Conservation (phyloP, 1,139 yeast genomes). For the Scheffersomyces lignicola region DNA sequence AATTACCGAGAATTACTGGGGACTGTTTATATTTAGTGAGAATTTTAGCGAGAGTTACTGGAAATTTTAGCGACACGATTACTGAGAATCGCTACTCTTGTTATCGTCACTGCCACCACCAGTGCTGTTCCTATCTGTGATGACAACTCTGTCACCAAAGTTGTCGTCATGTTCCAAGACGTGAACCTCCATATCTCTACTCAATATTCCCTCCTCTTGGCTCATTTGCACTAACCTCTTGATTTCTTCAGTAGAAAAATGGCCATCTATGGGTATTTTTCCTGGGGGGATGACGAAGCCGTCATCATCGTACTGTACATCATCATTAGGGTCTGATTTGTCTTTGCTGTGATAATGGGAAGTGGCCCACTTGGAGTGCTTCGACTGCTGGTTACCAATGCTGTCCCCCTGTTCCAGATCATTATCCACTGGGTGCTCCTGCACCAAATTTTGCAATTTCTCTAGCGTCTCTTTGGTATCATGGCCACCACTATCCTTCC, state of each 20-base stretch:
- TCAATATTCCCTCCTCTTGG: constrained; percentile 28
- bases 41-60: too few species aligned
- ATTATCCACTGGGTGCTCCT: constrained; percentile 12
- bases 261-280: constrained; percentile 40
- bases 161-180: constrained; percentile 21
- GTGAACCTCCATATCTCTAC: constrained; percentile 24
- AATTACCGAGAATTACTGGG: too few species aligned
- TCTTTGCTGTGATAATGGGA: too few species aligned
- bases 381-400: too few species aligned
- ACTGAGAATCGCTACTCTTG: too few species aligned
- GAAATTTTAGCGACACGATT: too few species aligned
- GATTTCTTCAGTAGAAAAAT: constrained; percentile 35
- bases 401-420: too few species aligned
- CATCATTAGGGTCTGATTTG: too few species aligned
- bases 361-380: too few species aligned
- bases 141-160: constrained; percentile 15
- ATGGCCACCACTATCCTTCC: constrained; percentile 6
- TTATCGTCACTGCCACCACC: too few species aligned
- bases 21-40: too few species aligned
- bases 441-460: constrained; percentile 17
- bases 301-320: constrained; percentile 24
- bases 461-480: constrained; percentile 11
- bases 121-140: too few species aligned
- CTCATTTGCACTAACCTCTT: constrained; percentile 29
- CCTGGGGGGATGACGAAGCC: constrained; percentile 40